Conservation (phyloP, 129 eudicot genomes). For the Flaveria linearis region DNA sequence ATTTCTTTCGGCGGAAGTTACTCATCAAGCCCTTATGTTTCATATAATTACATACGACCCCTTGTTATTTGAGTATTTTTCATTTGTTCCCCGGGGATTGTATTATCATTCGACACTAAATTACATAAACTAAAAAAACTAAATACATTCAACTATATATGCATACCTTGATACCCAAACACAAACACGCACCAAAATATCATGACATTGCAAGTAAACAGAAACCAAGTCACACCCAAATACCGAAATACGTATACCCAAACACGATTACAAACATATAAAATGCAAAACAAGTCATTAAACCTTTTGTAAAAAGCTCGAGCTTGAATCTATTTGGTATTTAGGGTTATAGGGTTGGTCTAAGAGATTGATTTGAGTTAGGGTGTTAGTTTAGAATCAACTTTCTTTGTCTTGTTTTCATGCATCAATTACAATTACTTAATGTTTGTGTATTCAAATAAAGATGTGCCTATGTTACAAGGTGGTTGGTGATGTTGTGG, state of each 20-base stretch:
- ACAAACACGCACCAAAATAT: neutral
- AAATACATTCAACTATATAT: neutral
- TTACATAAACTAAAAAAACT: no score
- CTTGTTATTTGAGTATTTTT: neutral
- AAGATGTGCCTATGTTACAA: no score
- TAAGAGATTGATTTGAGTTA: neutral
- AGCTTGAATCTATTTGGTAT: neutral
- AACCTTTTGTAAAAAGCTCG: no score
- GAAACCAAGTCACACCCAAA: neutral
- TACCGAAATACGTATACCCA: neutral
- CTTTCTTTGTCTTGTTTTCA: neutral
- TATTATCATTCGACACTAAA: neutral
- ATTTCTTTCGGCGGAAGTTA: conserved; percentile 37
- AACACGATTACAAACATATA: neutral
- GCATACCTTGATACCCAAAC: neutral
- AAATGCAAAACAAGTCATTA: neutral
- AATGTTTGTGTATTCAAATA: no score
- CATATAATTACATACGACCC: neutral
- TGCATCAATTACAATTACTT: neutral
- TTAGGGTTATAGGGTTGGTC: neutral
- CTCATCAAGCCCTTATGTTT: conserved; percentile 20
- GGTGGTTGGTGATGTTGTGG: no score
- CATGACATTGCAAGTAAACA: neutral
- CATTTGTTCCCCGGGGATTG: neutral
- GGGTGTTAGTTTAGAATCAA: no score